These are phyloP conservation scores for Tagetes erecta DNA, from an alignment of 129 eudicot species.

Conservation along the genomic window DNA sequence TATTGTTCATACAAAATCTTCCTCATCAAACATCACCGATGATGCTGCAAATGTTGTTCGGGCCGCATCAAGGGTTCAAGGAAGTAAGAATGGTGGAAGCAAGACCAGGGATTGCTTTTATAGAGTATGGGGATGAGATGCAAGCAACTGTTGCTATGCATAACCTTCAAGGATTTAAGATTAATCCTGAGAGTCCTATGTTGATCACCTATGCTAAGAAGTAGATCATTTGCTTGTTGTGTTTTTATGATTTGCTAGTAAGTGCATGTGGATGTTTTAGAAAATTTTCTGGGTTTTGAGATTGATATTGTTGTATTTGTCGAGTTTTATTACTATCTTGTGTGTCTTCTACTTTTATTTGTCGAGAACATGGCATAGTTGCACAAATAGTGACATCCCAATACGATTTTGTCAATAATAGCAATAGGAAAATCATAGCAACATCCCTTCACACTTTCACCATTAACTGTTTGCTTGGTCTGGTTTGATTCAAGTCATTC, in stretches of 20 bases:
- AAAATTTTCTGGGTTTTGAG: conserved; percentile 8
- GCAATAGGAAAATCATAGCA: no score
- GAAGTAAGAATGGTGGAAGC: conserved; percentile 99
- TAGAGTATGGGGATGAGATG: conserved; percentile 86
- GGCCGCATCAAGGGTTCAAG: conserved; percentile 86
- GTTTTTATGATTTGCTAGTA: neutral
- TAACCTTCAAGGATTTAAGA: conserved; percentile 80
- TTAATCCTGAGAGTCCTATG: conserved; percentile 71
- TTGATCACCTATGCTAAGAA: conserved; percentile 88
- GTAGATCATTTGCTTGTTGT: conserved; percentile 34
- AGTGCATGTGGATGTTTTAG: neutral
- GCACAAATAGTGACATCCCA: no score
- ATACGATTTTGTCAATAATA: no score
- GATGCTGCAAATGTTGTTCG: conserved; percentile 92
- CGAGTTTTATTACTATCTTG: neutral
- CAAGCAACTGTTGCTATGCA: conserved; percentile 92
- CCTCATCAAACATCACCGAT: conserved; percentile 82
- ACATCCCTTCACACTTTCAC: no score
- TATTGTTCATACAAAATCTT: conserved; percentile 79
- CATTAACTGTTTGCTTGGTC: no score
- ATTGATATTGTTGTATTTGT: neutral
- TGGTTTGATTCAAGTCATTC: no score
- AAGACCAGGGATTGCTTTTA: conserved; percentile 92
- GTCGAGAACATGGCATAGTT: neutral
- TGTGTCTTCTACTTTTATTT: neutral